Evolutionary conservation across 2,329 filamentous ascomycete species (phyloP).

Genomic region (Cordyceps pruinosa): DNA sequence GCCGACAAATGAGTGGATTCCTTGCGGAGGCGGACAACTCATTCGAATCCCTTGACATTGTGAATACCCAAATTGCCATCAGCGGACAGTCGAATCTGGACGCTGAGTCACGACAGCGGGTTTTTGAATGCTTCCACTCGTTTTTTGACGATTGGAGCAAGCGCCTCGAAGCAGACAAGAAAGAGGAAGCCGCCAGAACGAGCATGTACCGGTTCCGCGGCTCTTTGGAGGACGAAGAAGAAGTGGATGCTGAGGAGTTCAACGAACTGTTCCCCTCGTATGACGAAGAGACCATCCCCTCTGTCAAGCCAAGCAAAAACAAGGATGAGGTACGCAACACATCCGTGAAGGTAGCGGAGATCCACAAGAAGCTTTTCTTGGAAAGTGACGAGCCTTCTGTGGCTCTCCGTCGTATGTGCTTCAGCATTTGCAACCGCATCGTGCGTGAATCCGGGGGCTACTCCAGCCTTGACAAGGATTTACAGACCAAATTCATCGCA

Average conservation of each 20-base stretch:
- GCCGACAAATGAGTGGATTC: constrained; percentile 18
- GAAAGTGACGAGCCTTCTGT: constrained; percentile 31
- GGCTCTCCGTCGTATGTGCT: constrained; percentile 39
- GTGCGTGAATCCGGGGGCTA: constrained; percentile 22
- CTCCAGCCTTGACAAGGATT: constrained; percentile 25
- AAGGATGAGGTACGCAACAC: constrained; percentile 43
- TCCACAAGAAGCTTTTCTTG: constrained; percentile 51
- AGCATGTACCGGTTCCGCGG: constrained; percentile 82
- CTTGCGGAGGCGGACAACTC: constrained; percentile 20
- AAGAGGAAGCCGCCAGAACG: constrained; percentile 63
- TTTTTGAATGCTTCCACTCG: constrained; percentile 61
- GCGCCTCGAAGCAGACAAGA: constrained; percentile 68
- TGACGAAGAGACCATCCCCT: constrained; percentile 45
- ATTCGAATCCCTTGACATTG: constrained; percentile 45
- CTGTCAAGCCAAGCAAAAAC: constrained; percentile 22
- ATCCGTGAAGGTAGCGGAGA: constrained; percentile 53
- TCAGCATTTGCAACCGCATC: constrained; percentile 35
- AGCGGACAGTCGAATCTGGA: constrained; percentile 40
- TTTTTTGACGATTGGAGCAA: constrained; percentile 78
- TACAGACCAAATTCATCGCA: constrained; percentile 54
- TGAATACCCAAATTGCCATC: constrained; percentile 36
- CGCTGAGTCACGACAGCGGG: constrained; percentile 38
- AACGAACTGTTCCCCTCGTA: constrained; percentile 76
- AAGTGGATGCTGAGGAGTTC: constrained; percentile 67
- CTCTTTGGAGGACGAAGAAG: constrained; percentile 67